These are phyloP conservation scores for Candida incommunis DNA, from an alignment of 805 yeast genomes.

Conservation along the genomic window DNA sequence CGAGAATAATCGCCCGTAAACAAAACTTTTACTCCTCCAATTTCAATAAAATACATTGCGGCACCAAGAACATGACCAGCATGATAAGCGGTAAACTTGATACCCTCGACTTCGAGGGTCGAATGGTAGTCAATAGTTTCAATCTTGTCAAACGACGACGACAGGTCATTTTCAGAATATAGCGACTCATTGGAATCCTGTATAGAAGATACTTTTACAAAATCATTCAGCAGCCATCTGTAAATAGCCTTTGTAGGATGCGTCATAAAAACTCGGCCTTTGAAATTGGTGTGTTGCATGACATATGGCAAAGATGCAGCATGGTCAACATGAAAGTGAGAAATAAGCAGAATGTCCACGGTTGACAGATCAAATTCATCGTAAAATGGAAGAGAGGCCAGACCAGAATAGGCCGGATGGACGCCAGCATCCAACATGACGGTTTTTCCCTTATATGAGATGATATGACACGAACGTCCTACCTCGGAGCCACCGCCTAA, in stretches of 20 bases:
- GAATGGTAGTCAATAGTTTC: conserved; percentile 95
- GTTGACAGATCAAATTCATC: conserved; percentile 87
- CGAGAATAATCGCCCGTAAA: conserved; percentile 97
- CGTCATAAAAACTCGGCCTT: conserved; percentile 96
- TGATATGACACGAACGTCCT: conserved; percentile 88
- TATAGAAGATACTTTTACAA: conserved; percentile 67
- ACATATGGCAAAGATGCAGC: conserved; percentile 97
- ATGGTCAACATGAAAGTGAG: conserved; percentile 95
- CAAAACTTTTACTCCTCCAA: conserved; percentile 76
- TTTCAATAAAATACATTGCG: conserved; percentile 91
- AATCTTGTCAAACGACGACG: conserved; percentile 73
- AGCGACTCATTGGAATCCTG: conserved; percentile 28
- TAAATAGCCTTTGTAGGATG: conserved; percentile 98
- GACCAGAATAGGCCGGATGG: conserved; percentile 88
- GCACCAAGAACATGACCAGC: conserved; percentile 99
- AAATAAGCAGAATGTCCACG: conserved; percentile 73
- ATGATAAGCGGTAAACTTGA: conserved; percentile 92
- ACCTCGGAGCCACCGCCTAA: conserved; percentile 98
- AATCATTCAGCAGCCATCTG: conserved; percentile 88
- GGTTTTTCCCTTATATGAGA: conserved; percentile 85
- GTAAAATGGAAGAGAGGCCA: conserved; percentile 84
- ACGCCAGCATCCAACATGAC: conserved; percentile 97
- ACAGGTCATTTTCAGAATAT: conserved; percentile 82
- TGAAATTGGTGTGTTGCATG: conserved; percentile 90
- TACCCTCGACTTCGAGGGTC: conserved; percentile 86